A percentile compares a stretch with the other conserved stretches of the same genome.
Conservation (phyloP, 2,329 filamentous ascomycete genomes). For the Lecanicillium sp. region DNA sequence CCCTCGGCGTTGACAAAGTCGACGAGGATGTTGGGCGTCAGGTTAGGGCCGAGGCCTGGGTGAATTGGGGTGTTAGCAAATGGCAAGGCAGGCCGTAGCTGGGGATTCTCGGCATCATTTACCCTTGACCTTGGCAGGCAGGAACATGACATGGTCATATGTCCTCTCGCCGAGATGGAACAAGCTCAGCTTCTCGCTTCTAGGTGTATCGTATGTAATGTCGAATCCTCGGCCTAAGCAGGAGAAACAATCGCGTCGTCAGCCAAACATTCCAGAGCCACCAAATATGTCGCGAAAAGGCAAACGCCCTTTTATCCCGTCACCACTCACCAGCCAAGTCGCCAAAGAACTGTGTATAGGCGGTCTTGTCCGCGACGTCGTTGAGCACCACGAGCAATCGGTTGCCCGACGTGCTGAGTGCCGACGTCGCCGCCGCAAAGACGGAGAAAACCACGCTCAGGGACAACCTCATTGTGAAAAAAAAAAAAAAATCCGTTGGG, state of each 20-base stretch:
- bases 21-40: constrained; percentile 79
- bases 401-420: constrained; percentile 70
- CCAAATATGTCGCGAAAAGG: constrained; percentile 6
- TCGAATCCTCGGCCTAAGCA: constrained; percentile 70
- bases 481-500: too few relatives aligned
- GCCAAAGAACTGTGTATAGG: constrained; percentile 74
- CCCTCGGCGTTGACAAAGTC: constrained; percentile 88
- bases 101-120: constrained; percentile 5
- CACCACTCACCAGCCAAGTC: constrained; percentile 63
- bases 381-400: constrained; percentile 83
- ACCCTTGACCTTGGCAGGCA: constrained; percentile 90
- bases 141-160: constrained; percentile 85
- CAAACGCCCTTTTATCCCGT: too few relatives aligned
- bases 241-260: constrained; percentile 16
- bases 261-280: not conserved
- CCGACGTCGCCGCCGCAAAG: constrained; percentile 60
- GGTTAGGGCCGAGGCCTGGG: constrained; percentile 73
- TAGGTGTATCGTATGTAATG: constrained; percentile 74
- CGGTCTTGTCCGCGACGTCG: constrained; percentile 69
- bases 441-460: constrained; percentile 62
- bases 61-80: constrained; percentile 5
- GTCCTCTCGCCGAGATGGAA: constrained; percentile 81
- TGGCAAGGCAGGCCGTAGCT: constrained; percentile 1
- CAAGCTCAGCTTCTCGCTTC: constrained; percentile 67
- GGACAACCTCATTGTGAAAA: constrained; percentile 61